Percentiles rank a stretch among this genome's conserved stretches.
Conservation (phyloP, 2,329 filamentous ascomycete species). For the Penicillium hordei region DNA sequence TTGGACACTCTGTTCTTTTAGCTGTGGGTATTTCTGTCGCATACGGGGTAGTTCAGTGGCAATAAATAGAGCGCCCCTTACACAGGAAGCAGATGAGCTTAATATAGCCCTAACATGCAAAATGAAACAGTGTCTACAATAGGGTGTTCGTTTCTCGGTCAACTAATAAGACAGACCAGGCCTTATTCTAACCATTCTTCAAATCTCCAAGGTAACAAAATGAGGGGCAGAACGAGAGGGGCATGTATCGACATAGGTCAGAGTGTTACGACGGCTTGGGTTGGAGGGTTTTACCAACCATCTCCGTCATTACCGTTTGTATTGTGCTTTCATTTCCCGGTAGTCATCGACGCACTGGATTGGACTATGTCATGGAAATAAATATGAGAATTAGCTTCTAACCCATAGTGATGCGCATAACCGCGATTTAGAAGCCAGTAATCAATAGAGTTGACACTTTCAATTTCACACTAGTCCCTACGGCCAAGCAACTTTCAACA, state of each 20-base stretch:
- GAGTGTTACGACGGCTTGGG: background rate
- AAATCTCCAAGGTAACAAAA: conserved; percentile 1
- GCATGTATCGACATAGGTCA: conserved; percentile 1
- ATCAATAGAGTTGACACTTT: background rate
- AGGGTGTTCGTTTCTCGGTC: background rate
- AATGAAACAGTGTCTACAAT: conserved; percentile 5
- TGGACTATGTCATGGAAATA: background rate
- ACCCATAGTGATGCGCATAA: background rate
- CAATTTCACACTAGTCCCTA: background rate
- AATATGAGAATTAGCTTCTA: background rate
- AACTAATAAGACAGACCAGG: background rate
- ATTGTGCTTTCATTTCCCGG: background rate
- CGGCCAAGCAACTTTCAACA: background rate
- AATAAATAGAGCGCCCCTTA: conserved; percentile 9
- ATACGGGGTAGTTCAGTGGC: background rate
- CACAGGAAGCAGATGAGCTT: conserved; percentile 10
- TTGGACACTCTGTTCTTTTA: background rate
- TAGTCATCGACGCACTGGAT: background rate
- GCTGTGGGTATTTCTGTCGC: background rate
- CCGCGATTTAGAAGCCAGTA: background rate
- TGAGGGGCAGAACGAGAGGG: conserved; percentile 9
- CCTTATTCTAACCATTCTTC: background rate
- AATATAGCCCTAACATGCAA: conserved; percentile 9
- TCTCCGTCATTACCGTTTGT: background rate
- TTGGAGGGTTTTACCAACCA: background rate